Conservation (phyloP, 2,329 filamentous ascomycete genomes). For the Botrytis deweyae region DNA sequence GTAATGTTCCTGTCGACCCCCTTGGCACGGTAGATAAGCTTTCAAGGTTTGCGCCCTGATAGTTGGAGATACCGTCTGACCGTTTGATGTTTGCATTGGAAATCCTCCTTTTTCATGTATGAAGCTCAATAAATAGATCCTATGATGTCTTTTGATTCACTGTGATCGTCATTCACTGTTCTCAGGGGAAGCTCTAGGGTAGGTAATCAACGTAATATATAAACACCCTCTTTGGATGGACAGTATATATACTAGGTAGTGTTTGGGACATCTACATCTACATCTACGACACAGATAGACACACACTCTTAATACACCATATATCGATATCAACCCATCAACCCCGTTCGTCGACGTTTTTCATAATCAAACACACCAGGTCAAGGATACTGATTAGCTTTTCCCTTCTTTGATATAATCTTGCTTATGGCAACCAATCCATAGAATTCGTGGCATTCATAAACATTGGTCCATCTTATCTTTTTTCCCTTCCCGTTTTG, state of each 20-base stretch:
- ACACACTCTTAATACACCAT: neutral
- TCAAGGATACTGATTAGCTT: neutral
- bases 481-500: neutral
- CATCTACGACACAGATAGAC: neutral
- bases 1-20: constrained; percentile 4
- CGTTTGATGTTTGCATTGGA: neutral
- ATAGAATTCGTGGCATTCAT: neutral
- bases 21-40: constrained; percentile 15
- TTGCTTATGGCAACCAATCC: neutral
- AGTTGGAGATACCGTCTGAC: neutral
- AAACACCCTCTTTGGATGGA: neutral
- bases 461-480: neutral
- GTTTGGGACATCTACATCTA: neutral
- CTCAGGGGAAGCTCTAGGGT: neutral
- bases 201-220: neutral
- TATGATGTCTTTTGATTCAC: neutral
- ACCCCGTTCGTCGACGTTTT: neutral
- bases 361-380: neutral
- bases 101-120: neutral
- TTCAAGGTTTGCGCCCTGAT: neutral
- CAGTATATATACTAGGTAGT: neutral
- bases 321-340: neutral
- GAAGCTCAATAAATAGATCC: neutral
- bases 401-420: neutral
- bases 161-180: neutral